Percentiles rank a stretch among this genome's conserved stretches.
Evolutionary conservation across 2,329 filamentous ascomycete species (phyloP).

Genomic region (Penicillium occitanis): DNA sequence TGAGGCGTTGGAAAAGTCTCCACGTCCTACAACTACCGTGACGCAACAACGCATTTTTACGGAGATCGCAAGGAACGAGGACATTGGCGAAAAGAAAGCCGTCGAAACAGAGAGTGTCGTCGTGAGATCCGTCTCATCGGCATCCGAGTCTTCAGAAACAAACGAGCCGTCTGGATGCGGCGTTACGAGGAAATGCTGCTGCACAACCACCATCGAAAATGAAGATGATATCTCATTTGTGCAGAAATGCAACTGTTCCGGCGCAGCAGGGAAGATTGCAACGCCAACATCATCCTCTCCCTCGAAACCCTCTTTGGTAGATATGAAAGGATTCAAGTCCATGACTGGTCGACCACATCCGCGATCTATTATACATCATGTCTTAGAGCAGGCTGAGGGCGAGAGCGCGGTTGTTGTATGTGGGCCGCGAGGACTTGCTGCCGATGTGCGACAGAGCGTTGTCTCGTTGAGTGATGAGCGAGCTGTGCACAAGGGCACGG

Average conservation of each 20-base stretch:
- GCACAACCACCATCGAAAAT: constrained; percentile 49
- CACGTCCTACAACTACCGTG: background rate
- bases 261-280: constrained; percentile 22
- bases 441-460: constrained; percentile 56
- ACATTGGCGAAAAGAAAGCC: constrained; percentile 20
- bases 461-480: constrained; percentile 62
- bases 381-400: constrained; percentile 59
- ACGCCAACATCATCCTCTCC: constrained; percentile 13
- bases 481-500: constrained; percentile 66
- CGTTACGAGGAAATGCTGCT: constrained; percentile 48
- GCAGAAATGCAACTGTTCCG: constrained; percentile 40
- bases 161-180: constrained; percentile 26
- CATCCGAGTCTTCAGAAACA: constrained; percentile 19
- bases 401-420: constrained; percentile 65
- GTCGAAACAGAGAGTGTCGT: constrained; percentile 30
- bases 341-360: constrained; percentile 53
- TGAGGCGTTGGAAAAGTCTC: constrained; percentile 37
- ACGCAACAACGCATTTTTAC: background rate
- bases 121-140: constrained; percentile 22
- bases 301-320: constrained; percentile 14
- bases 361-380: constrained; percentile 53
- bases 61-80: background rate
- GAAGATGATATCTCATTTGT: constrained; percentile 40
- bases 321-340: constrained; percentile 22
- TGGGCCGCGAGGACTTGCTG: constrained; percentile 56